A percentile compares a stretch with the other conserved stretches of the same genome.
These are phyloP conservation scores for Dimargaris verticillata DNA, from an alignment of 192 early-diverging fungal species.

Conservation along the genomic window DNA sequence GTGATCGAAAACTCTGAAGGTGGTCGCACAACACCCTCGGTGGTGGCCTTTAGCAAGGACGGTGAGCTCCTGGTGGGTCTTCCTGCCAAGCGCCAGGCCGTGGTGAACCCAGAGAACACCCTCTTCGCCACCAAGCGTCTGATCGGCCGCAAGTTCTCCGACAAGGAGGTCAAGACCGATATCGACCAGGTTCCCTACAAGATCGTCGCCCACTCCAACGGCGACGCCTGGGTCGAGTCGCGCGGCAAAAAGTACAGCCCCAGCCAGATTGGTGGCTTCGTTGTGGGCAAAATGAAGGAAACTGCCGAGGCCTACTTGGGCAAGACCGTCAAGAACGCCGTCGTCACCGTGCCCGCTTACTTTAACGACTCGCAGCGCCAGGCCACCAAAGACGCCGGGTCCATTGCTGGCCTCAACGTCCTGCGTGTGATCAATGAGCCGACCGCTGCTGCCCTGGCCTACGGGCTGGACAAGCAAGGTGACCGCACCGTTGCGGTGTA, in stretches of 20 bases:
- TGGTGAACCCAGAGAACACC: slow-evolving; percentile 97
- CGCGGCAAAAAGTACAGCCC: slow-evolving; percentile 92
- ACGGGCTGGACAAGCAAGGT: slow-evolving; percentile 69
- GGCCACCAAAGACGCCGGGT: slow-evolving; percentile 89
- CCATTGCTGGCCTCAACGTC: slow-evolving; percentile 78
- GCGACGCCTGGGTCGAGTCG: slow-evolving; percentile 96
- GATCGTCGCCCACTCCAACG: slow-evolving; percentile 87
- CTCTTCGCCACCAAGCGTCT: slow-evolving; percentile 93
- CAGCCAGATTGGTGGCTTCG: slow-evolving; percentile 87
- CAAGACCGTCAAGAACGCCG: slow-evolving; percentile 72
- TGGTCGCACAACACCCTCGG: slow-evolving; percentile 88
- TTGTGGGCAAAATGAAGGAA: slow-evolving; percentile 99
- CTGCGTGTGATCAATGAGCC: slow-evolving; percentile 92
- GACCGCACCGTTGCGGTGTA: slow-evolving; percentile 90
- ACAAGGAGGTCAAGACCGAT: slow-evolving; percentile 76
- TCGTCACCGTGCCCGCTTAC: slow-evolving; percentile 97
- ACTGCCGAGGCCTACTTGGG: slow-evolving; percentile 71
- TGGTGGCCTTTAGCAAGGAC: slow-evolving; percentile 92
- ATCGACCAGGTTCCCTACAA: slow-evolving; percentile 84
- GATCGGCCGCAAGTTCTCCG: slow-evolving; percentile 86
- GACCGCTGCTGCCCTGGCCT: slow-evolving; percentile 85
- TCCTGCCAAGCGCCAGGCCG: slow-evolving; percentile 96
- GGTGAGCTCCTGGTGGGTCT: slow-evolving; percentile 89
- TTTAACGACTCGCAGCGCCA: slow-evolving; percentile 96
- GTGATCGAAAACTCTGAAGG: slow-evolving; percentile 98